These are phyloP conservation scores for Poa pratensis DNA, from an alignment of 176 grass and related monocot genomes.

Conservation along the genomic window DNA sequence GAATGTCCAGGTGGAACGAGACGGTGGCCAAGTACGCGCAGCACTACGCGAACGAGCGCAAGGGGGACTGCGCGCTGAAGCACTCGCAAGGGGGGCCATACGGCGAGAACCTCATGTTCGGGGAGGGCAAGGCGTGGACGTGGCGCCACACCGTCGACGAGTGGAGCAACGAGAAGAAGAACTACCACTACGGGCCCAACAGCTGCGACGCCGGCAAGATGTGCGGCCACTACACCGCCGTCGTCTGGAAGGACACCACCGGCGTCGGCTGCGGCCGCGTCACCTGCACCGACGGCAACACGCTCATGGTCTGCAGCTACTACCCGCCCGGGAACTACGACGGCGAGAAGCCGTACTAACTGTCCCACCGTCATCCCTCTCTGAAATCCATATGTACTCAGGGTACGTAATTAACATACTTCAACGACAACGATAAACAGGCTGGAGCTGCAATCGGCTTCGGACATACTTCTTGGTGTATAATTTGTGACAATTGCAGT, in stretches of 20 bases:
- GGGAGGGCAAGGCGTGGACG: conserved; percentile 43
- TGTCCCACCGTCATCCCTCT: not conserved
- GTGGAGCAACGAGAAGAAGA: conserved; percentile 62
- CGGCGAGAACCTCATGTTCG: conserved; percentile 80
- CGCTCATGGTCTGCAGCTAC: conserved; percentile 68
- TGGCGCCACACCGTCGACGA: conserved; percentile 50
- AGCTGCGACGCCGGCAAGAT: conserved; percentile 42
- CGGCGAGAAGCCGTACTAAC: conserved; percentile 52
- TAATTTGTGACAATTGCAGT: no score
- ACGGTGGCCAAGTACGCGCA: conserved; percentile 56
- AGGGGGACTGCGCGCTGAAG: conserved; percentile 55
- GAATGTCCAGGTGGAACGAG: conserved; percentile 49
- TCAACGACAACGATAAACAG: no score
- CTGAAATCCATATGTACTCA: not conserved
- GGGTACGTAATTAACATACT: no score
- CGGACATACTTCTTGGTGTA: no score
- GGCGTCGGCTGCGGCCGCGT: conserved; percentile 49
- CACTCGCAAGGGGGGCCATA: conserved; percentile 61
- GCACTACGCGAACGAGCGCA: conserved; percentile 51
- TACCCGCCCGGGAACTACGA: conserved; percentile 60
- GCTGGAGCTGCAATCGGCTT: no score
- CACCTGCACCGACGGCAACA: not conserved
- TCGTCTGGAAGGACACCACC: conserved; percentile 61
- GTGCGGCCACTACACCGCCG: conserved; percentile 76
- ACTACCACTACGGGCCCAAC: conserved; percentile 63